Conservation (phyloP, 768 basidiomycete genomes). For the Neoboletus subvelutipes region DNA sequence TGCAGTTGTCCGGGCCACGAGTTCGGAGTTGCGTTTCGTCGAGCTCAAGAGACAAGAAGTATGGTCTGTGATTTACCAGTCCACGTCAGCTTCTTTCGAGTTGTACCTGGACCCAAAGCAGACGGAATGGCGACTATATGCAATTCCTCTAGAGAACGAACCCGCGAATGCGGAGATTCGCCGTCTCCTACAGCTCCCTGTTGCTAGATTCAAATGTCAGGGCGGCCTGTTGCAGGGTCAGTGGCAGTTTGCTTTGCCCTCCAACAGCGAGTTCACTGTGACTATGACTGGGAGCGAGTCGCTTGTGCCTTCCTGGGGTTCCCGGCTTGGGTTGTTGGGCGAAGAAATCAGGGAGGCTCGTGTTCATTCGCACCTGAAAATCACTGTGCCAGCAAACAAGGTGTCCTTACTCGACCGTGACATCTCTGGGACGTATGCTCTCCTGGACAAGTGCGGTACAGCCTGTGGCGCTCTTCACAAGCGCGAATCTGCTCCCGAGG, state of each 20-base stretch:
- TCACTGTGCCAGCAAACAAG: constrained; percentile 55
- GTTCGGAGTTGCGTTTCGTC: constrained; percentile 75
- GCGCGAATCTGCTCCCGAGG: constrained; percentile 44
- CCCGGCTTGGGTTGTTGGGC: constrained; percentile 68
- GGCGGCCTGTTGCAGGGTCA: constrained; percentile 60
- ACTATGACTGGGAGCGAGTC: constrained; percentile 59
- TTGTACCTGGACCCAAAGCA: constrained; percentile 72
- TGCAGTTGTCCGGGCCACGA: constrained; percentile 59
- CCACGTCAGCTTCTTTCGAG: constrained; percentile 67
- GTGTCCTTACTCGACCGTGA: constrained; percentile 64
- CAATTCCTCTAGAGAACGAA: constrained; percentile 59
- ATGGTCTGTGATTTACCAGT: constrained; percentile 82
- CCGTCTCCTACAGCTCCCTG: constrained; percentile 64
- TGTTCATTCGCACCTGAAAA: constrained; percentile 64
- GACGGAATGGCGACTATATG: constrained; percentile 87
- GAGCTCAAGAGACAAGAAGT: constrained; percentile 85
- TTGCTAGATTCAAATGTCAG: constrained; percentile 68
- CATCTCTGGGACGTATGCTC: constrained; percentile 75
- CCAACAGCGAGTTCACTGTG: constrained; percentile 51
- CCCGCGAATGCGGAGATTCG: constrained; percentile 83
- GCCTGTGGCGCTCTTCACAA: constrained; percentile 83
- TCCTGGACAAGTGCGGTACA: constrained; percentile 86
- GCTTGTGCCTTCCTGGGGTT: constrained; percentile 82
- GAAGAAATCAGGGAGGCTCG: constrained; percentile 64
- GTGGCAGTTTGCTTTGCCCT: constrained; percentile 83